Evolutionary conservation across 148 eudicot genomes (phyloP), one percentile per base, ranked within the genome.

Genomic region (Salicornia ramosissima): DNA sequence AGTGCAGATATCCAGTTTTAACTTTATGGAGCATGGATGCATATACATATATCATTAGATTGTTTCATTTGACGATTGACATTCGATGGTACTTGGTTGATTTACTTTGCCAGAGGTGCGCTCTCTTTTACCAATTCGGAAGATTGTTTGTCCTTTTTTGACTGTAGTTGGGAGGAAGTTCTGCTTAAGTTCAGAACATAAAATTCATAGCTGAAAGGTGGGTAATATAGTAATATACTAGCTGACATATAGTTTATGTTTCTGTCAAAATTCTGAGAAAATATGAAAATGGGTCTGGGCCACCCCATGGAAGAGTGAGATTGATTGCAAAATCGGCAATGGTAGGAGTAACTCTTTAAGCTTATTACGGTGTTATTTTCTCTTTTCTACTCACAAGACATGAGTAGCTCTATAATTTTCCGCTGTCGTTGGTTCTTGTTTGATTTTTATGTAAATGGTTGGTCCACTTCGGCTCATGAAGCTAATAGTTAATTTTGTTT

Each of bases 161-260:
- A 54, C 59, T 15, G 34, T 19, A 40, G 47, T 39, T 43, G 24
- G 60, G 34, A 9, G 56, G 54, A 43, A 70, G 65, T 59, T 28
- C 10, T 25, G n/a, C 61, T 6, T n/a, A 34, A 28, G 63, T 28
- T 55, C 46, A 40, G 22, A 67, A 54, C 57, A 34, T 16, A 21
- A 22, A 29, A 53, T 31, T 54, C 52, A 25, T n/a, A 13, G 18
- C 34, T 43, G 53, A 51, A 66, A 57, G n/a, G n/a, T n/a, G 40
- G 58, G 61, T 34, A 8, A 18, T 31, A 67, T 34, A 8, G 26
- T 31, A 67, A 25, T 53, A 1, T 33, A 24, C 18, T 25, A 42
- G 72, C 59, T 60, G 31, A 26, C 19, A 40, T 39, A 22, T 56
- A 61, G 64, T 73, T 75, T 40, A 43, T 60, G 68, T 58, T 60